Evolutionary conservation across 352 stramenopile genomes (phyloP), one percentile per base, ranked within the genome.

Genomic region (Phytophthora ohioensis): DNA sequence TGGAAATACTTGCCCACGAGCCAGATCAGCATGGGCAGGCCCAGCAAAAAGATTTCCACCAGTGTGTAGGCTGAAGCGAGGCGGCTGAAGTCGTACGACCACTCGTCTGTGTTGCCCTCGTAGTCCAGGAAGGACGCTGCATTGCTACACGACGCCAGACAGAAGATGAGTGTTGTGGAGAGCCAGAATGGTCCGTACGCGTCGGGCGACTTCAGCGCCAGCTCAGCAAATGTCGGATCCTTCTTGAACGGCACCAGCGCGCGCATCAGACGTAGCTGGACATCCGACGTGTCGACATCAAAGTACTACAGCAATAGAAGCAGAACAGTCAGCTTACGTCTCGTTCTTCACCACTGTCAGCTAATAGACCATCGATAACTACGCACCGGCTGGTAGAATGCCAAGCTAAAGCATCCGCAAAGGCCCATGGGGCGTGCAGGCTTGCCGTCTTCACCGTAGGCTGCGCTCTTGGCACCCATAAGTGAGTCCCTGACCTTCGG

Each of bases 131-230:
- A 96, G 30, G 86, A 94, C 10, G 87, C 87, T 12, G 83, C 85
- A 72, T 96, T 96, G 72, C 84, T 93, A 78, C 89, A 95, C 45
- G 83, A 92, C 12, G 89, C 89, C 63, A 96, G 63, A 61, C 80
- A 91, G 69, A 96, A 96, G n/a, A 96, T 85, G 35, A 96, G 82
- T 52, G 89, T 96, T 39, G 85, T 85, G 27, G 87, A 93, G 8
- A 96, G 79, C 89, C 89, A 96, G 45, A 94, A 87, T 7, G 89
- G 89, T 0, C 89, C 89, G 60, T 96, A 96, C 9, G 89, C 89
- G 63, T 96, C 89, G 0, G 89, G 89, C 13, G 80, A 63, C 31
- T 69, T 54, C 6, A 80, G 61, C 17, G 87, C 80, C 15, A 96
- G 64, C 69, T 95, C 89, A n/a, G 79, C 80, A 52, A 96, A 96